A percentile compares a stretch with the other conserved stretches of the same genome.
phyloP scores from a whole-genome alignment of 768 basidiomycete genomes.

The Lactarius indigo region DNA sequence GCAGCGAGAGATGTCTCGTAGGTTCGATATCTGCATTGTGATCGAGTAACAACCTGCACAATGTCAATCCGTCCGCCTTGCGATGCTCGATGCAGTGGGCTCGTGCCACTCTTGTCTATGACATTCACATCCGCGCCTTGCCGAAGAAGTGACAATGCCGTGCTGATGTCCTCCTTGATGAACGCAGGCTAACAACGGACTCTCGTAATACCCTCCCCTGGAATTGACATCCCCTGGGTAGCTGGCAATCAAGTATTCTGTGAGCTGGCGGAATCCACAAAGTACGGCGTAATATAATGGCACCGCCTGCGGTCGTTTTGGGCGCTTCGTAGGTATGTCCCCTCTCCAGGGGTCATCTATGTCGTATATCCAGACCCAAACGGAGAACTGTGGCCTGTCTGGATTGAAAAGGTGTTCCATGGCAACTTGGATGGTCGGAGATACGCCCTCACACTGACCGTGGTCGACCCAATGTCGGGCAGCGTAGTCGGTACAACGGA shows the following conservation, averaged over 20 bases:
- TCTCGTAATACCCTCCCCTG: background rate
- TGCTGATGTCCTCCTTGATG: background rate
- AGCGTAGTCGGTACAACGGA: background rate
- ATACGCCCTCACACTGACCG: background rate
- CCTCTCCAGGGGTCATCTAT: background rate
- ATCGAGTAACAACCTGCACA: background rate
- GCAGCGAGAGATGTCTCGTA: background rate
- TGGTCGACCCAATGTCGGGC: background rate
- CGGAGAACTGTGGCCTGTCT: background rate
- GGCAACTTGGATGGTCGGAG: background rate
- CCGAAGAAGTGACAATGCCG: background rate
- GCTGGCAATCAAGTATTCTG: background rate
- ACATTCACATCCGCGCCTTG: background rate
- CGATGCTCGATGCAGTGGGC: background rate
- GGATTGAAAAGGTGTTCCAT: conserved; percentile 8
- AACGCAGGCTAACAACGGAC: background rate
- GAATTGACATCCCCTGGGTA: background rate
- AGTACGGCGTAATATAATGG: conserved; percentile 2
- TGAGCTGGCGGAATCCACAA: background rate
- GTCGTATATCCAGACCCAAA: conserved; percentile 8
- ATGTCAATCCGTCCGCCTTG: background rate
- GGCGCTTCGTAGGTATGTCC: background rate
- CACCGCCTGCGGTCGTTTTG: background rate
- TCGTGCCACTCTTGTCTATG: background rate
- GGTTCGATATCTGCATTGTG: background rate